These are phyloP conservation scores for Ulmus americana DNA, from an alignment of 331 rosid genomes.

Conservation along the genomic window DNA sequence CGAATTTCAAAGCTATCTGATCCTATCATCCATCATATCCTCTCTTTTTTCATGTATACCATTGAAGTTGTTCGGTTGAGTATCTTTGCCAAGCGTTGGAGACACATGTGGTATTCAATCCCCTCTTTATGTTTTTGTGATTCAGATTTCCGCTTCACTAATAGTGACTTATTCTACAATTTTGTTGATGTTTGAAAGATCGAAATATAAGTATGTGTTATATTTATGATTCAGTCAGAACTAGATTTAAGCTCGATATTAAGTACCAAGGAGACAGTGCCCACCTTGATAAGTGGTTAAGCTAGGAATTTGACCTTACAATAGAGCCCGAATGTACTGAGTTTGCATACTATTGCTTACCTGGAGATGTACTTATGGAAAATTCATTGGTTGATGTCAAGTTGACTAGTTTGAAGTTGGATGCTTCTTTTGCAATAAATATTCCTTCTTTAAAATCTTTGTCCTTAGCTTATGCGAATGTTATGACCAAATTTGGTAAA, in stretches of 20 bases:
- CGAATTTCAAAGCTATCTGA: too few relatives aligned
- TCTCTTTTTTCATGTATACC: neutral
- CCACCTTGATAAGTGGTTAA: neutral
- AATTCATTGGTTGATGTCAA: neutral
- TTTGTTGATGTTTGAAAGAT: neutral
- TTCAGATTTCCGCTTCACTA: neutral
- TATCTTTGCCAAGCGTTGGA: neutral
- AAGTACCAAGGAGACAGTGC: too few relatives aligned
- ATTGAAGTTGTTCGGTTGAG: neutral
- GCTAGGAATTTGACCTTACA: neutral
- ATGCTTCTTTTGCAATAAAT: neutral
- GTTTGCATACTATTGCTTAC: neutral
- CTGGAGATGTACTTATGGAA: neutral
- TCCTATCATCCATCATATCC: too few relatives aligned
- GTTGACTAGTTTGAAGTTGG: neutral
- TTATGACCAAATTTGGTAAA: too few relatives aligned
- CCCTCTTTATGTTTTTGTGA: neutral
- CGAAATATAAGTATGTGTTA: too few relatives aligned
- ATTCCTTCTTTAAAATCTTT: neutral
- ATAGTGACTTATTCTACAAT: too few relatives aligned
- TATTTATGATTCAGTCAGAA: neutral
- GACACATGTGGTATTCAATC: conserved; percentile 1
- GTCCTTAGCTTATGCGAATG: neutral
- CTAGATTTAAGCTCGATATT: neutral
- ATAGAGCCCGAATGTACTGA: too few relatives aligned